Evolutionary conservation across 306 rosid genomes (phyloP), one percentile per base, ranked within the genome.

Genomic region (Gastrolobium villosum): DNA sequence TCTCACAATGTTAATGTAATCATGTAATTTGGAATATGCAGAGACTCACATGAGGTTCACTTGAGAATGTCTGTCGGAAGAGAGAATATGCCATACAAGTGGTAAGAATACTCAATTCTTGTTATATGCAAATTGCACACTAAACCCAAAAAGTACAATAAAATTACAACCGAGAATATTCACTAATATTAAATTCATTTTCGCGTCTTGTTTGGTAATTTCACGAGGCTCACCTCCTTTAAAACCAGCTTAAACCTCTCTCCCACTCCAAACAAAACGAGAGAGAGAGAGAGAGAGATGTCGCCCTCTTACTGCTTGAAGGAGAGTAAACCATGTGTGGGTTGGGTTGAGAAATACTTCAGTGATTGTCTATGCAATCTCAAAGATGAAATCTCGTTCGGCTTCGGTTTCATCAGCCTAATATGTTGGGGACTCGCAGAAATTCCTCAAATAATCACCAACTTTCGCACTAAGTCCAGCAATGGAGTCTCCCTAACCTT

Each of bases 371-470:
- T 95, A 1, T 95, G 99, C 79, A 91, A 93, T 65, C 2, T 79
- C 0, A 87, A 65, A 10, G 99, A 95, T 56, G 94, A 91, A 0
- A 76, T 89, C 6, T 95, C 99, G 0, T 95, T 95, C 59, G 86
- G 49, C 1, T 88, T 91, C 0, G 99, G 99, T 0, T 65, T 95
- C 28, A 41, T 82, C 2, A 91, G 99, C 53, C 77, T 95, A 6
- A 59, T 88, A 0, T 89, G 91, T 66, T 95, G 99, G 99, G 98
- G 93, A 0, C 86, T 89, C 0, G 99, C 99, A 0, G 99, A 95
- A 79, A 87, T 95, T 48, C 99, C 98, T 76, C 99, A 95, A 79
- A 89, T 95, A 43, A 67, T 95, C 55, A 93, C 98, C 88, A 95
- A 95, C 56, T 95, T 93, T 52, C 92, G 32, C 6, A 74, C 94